Evolutionary conservation across 208 protist species (phyloP).

Genomic region (Leishmania lainsoni): DNA sequence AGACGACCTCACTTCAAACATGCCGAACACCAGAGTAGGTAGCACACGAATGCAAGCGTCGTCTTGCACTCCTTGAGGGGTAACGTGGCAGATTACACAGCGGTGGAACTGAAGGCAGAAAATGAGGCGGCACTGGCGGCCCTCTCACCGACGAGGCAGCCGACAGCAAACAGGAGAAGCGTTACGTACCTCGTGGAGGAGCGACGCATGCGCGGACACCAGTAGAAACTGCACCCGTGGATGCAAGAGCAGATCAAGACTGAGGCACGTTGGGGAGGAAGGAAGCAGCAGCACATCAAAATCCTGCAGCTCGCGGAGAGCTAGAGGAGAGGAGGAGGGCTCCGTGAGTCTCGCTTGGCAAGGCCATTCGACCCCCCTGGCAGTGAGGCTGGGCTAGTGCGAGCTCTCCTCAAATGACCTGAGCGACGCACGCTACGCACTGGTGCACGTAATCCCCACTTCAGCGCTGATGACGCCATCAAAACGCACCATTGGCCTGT

Average conservation of each 20-base stretch:
- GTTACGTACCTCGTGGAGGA: not conserved
- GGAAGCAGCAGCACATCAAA: not conserved
- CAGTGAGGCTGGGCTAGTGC: too few species aligned
- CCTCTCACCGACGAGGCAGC: not conserved
- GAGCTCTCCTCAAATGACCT: too few species aligned
- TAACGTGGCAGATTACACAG: not conserved
- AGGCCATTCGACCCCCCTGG: not conserved
- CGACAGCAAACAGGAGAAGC: not conserved
- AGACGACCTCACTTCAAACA: not conserved
- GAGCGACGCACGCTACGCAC: too few species aligned
- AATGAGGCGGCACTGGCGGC: not conserved
- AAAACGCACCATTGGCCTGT: too few species aligned
- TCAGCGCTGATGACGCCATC: too few species aligned
- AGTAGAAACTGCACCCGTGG: not conserved
- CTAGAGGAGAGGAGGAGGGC: not conserved
- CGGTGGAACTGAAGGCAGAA: not conserved
- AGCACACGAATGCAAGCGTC: not conserved
- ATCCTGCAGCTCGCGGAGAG: not conserved
- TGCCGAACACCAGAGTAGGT: not conserved
- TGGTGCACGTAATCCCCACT: too few species aligned
- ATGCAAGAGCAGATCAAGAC: not conserved
- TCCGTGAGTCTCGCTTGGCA: not conserved
- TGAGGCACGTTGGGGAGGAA: not conserved
- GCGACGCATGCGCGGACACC: not conserved
- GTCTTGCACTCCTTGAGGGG: not conserved